A percentile compares a stretch with the other conserved stretches of the same genome.
Evolutionary conservation across 768 basidiomycete species (phyloP).

Genomic region (Tulasnella sp.): DNA sequence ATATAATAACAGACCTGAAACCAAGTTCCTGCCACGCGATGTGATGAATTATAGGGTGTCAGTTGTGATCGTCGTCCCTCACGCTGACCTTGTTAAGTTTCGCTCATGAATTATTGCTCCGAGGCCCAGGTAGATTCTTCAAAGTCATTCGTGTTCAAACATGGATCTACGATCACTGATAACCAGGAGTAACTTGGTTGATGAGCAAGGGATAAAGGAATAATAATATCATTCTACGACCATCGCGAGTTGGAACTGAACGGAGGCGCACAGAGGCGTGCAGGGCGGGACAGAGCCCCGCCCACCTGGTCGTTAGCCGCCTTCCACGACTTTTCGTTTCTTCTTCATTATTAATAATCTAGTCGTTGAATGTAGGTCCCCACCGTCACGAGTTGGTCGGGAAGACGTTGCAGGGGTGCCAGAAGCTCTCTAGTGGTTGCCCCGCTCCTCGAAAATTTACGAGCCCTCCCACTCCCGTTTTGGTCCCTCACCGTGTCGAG

Average conservation of each 20-base stretch:
- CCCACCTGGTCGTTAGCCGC: background rate
- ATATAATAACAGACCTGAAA: too few relatives aligned
- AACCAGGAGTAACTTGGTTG: background rate
- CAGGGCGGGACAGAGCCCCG: too few relatives aligned
- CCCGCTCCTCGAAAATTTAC: background rate
- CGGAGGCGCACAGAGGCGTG: too few relatives aligned
- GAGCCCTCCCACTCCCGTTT: background rate
- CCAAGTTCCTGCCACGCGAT: too few relatives aligned
- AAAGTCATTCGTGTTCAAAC: background rate
- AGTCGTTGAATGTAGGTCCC: background rate
- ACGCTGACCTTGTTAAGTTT: too few relatives aligned
- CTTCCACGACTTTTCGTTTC: background rate
- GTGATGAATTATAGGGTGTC: too few relatives aligned
- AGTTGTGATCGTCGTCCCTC: too few relatives aligned
- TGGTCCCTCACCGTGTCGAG: too few relatives aligned
- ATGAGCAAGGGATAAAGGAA: background rate
- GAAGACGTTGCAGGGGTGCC: background rate
- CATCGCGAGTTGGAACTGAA: background rate
- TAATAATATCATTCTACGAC: background rate
- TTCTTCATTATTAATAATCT: background rate
- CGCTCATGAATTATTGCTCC: too few relatives aligned
- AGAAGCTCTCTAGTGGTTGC: background rate
- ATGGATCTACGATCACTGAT: background rate
- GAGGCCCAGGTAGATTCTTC: too few relatives aligned
- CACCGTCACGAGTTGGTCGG: background rate